Evolutionary conservation across 257 asterid genomes (phyloP), one percentile per base, ranked within the genome.

Genomic region (Jacaranda mimosifolia): DNA sequence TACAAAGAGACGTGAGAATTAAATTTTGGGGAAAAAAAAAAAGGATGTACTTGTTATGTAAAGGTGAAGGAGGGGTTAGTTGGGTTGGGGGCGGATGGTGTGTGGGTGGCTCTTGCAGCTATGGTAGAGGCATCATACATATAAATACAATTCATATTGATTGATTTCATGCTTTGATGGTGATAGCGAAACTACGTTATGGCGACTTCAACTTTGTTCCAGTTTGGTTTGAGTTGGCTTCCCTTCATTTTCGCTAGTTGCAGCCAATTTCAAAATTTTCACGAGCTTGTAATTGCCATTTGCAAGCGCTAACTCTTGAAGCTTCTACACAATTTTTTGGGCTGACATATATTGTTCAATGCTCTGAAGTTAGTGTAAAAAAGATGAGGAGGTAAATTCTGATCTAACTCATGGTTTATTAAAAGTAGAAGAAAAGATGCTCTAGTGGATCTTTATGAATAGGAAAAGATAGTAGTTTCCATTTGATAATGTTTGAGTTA

Each of bases 1-100:
- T 70, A 85, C 74, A 1, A 1, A 53, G 83, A 74, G 76, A 21
- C 78, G 84, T 81, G 88, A 52, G 56, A 12, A 72, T 63, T 63
- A 64, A 18, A 72, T 43, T 39, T 56, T 21, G 35, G 38, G 67
- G 43, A 26, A 26, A 26, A 26, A 26, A 26, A 26, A 26, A 26
- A 26, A 26, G 32, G 2, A 26, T 26, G 32, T 2, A 26, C 2
- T 26, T 26, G 32, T 26, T 26, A 2, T 26, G 46, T 52, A 48
- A 26, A 26, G 32, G 63, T 52, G 26, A 13, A 63, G 38, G 7
- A 8, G 12, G 48, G 68, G 67, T 26, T 26, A 26, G 32, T 26
- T 21, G 59, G 58, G 26, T 73, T 59, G 58, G 42, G 68, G 26
- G 66, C 1, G 3, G 15, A 55, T 6, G 42, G 3, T 3, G n/a